phyloP scores from a whole-genome alignment of 441 rosid species.

The Populus tomentosa region DNA sequence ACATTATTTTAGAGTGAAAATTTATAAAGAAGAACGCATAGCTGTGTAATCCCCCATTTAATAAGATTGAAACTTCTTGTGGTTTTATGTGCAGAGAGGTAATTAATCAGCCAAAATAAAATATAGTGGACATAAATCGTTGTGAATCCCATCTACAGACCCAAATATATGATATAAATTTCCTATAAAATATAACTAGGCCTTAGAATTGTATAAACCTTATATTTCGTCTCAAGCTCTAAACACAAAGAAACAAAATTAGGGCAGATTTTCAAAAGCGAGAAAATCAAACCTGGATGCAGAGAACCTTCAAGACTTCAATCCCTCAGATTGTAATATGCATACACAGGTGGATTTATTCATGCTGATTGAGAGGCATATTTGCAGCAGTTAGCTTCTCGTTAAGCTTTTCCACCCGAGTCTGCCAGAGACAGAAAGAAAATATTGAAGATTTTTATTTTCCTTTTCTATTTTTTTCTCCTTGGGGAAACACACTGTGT shows the following conservation, averaged over 20 bases:
- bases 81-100: background rate
- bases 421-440: conserved; percentile 27
- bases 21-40: background rate
- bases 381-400: conserved; percentile 42
- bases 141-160: background rate
- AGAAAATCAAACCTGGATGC: conserved; percentile 9
- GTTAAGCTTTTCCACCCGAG: conserved; percentile 52
- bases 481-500: background rate
- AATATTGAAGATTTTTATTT: background rate
- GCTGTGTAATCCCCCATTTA: background rate
- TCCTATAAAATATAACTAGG: background rate
- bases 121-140: background rate
- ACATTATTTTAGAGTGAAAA: background rate
- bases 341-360: background rate
- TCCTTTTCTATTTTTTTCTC: too few species aligned
- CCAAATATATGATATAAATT: too few species aligned
- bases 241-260: background rate
- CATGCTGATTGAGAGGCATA: conserved; percentile 14
- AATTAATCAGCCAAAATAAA: background rate
- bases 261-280: background rate
- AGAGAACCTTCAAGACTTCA: background rate
- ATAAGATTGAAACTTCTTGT: background rate
- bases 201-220: background rate
- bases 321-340: conserved; percentile 2
- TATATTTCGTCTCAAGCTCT: background rate